A percentile compares a stretch with the other conserved stretches of the same genome.
Evolutionary conservation across 192 early-diverging fungal species (phyloP).

Genomic region (Backusella mclennaniae): DNA sequence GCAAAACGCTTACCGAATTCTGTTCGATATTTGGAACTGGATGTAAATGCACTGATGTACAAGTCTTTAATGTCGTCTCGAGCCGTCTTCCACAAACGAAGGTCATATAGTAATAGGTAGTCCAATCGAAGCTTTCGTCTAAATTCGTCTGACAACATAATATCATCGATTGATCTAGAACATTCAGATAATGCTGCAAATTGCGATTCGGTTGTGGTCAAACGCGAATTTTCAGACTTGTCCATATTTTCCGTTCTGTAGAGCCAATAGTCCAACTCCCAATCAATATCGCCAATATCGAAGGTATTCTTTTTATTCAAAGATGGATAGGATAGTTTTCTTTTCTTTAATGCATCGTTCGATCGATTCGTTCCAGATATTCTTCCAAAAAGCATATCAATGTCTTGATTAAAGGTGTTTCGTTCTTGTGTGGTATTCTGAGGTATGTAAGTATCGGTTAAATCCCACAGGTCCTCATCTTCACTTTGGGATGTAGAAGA

Average conservation of each 20-base stretch:
- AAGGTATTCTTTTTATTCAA: background rate
- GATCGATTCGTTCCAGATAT: background rate
- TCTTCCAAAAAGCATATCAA: background rate
- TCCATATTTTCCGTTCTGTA: constrained; percentile 15
- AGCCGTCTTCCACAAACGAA: constrained; percentile 86
- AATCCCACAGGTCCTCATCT: background rate
- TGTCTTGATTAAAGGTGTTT: background rate
- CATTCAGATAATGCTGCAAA: background rate
- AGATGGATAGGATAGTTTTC: background rate
- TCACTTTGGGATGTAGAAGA: background rate
- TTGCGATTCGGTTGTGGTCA: background rate
- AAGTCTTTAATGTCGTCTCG: constrained; percentile 77
- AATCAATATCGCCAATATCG: constrained; percentile 30
- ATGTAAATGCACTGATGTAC: constrained; percentile 84
- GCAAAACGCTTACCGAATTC: constrained; percentile 70
- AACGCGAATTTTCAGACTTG: background rate
- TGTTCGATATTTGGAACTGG: constrained; percentile 75
- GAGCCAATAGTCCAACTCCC: constrained; percentile 21
- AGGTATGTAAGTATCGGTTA: background rate
- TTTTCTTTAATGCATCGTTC: background rate
- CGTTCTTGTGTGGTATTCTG: background rate
- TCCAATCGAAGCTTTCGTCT: constrained; percentile 71
- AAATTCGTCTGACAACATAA: constrained; percentile 38
- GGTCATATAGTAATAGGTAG: constrained; percentile 80
- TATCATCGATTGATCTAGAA: background rate